Percentiles rank a stretch among this genome's conserved stretches.
These are phyloP conservation scores for Cytospora piceae DNA, from an alignment of 2,329 filamentous ascomycete species.

Conservation along the genomic window DNA sequence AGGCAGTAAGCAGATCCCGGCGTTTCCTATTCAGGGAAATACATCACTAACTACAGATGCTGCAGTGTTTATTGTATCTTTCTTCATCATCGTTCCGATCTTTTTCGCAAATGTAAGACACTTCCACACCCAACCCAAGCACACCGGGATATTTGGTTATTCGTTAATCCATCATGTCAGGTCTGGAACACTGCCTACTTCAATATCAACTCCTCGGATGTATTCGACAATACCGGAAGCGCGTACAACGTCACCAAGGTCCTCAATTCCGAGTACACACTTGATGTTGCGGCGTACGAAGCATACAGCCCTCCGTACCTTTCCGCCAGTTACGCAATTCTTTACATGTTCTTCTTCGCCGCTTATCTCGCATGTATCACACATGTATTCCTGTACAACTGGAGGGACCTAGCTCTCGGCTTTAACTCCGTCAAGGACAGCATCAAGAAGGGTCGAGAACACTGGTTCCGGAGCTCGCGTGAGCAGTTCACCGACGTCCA, in stretches of 20 bases:
- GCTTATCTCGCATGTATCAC: conserved; percentile 57
- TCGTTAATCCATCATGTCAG: not conserved
- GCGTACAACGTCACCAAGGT: conserved; percentile 48
- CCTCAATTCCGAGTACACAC: conserved; percentile 25
- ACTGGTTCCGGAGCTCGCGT: conserved; percentile 37
- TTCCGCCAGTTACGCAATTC: conserved; percentile 28
- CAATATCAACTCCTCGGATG: conserved; percentile 55
- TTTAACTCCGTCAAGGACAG: conserved; percentile 52
- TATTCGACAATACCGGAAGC: conserved; percentile 53
- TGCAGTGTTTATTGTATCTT: conserved; percentile 52
- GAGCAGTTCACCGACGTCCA: conserved; percentile 44
- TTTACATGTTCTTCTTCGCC: conserved; percentile 61
- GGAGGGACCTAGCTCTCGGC: conserved; percentile 53
- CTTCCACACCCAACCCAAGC: not conserved
- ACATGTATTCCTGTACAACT: conserved; percentile 56
- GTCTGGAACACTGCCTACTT: conserved; percentile 43
- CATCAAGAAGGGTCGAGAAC: conserved; percentile 45
- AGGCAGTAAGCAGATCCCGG: conserved; percentile 42
- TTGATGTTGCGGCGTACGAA: conserved; percentile 35
- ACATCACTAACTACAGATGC: not conserved
- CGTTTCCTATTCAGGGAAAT: too few relatives aligned
- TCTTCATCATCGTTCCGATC: conserved; percentile 52
- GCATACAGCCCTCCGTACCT: conserved; percentile 36
- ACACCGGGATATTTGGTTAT: not conserved
- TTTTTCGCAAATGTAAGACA: conserved; percentile 18